Evolutionary conservation across 495 filamentous ascomycete species (phyloP), one percentile per base, ranked within the genome.

Genomic region (Corynascus novoguineensis): DNA sequence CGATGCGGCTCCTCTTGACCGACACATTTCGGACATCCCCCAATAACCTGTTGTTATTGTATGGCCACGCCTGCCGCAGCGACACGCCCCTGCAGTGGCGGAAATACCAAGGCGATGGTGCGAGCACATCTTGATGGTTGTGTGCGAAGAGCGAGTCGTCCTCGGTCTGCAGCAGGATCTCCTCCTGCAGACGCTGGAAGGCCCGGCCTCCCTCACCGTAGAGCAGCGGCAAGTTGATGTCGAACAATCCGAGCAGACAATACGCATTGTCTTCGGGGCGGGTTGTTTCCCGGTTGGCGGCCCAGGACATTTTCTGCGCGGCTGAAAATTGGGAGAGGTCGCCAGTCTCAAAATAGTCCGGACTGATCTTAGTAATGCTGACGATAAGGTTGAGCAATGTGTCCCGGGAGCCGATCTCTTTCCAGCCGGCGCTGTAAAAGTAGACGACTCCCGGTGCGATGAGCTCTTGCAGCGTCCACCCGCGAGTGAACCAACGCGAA

Each of bases 381-480:
- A 29, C 24, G 37, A 52, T 28, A 15, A 42, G 35, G 12, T 41
- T n/a, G 22, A 52, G 34, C 21, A 52, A 25, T 25, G 9, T 52
- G 14, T 38, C 35, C 24, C 50, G 19, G 24, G 24, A 52, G 0
- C 50, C 50, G 24, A 52, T 52, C 15, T 19, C 5, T 27, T 42
- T 31, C 50, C 50, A 52, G 34, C 25, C 24, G 8, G 50, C 15
- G 50, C 10, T 17, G 37, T 52, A 71, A 40, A 76, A 78, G 12
- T 65, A 31, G 32, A 77, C 55, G 0, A 50, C 14, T 14, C 9
- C n/a, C 0, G 74, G 73, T 0, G 75, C 76, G 10, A 76, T 58
- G 0, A 77, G 60, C 47, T 78, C 74, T 34, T 78, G 71, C 1
- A 78, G 55, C 3, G 75, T 77, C 72, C 69, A 75, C 1, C 73